Evolutionary conservation across 2,329 filamentous ascomycete genomes (phyloP).

Genomic region (Fusarium brachygibbosum): DNA sequence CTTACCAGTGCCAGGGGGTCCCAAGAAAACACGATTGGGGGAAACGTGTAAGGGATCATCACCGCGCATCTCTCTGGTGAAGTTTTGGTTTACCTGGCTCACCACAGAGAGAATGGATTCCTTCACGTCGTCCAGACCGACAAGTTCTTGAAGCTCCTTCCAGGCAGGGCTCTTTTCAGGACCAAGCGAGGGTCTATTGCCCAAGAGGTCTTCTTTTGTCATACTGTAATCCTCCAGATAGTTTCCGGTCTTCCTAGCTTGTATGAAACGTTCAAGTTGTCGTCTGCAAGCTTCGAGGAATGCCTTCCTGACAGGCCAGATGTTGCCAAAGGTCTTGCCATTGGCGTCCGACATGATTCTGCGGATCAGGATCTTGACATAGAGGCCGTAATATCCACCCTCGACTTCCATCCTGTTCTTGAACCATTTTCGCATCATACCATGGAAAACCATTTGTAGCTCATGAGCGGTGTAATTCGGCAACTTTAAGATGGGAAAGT

Average conservation of each 20-base stretch:
- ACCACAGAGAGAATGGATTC: constrained; percentile 61
- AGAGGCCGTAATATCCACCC: constrained; percentile 70
- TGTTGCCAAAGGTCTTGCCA: constrained; percentile 77
- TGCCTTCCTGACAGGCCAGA: constrained; percentile 73
- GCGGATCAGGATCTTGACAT: constrained; percentile 71
- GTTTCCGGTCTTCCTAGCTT: constrained; percentile 50
- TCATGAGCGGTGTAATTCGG: constrained; percentile 75
- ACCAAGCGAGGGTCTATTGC: constrained; percentile 70
- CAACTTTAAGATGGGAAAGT: constrained; percentile 65
- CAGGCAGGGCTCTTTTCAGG: constrained; percentile 68
- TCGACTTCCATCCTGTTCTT: constrained; percentile 69
- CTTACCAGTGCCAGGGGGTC: constrained; percentile 79
- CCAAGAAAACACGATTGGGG: constrained; percentile 78
- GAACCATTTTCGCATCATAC: constrained; percentile 68
- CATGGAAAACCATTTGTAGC: constrained; percentile 69
- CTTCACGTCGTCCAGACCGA: constrained; percentile 73
- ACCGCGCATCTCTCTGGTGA: constrained; percentile 72
- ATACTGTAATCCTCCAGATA: constrained; percentile 49
- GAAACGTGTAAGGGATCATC: constrained; percentile 68
- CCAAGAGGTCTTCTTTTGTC: constrained; percentile 77
- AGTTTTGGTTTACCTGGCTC: constrained; percentile 70
- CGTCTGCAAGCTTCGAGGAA: constrained; percentile 63
- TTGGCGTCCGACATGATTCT: constrained; percentile 72
- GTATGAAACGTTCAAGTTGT: constrained; percentile 69
- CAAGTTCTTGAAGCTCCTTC: constrained; percentile 69